Percentiles rank a stretch among this genome's conserved stretches.
Conservation (phyloP, 1,284 basidiomycete species). For the Fomitopsis pinicola region DNA sequence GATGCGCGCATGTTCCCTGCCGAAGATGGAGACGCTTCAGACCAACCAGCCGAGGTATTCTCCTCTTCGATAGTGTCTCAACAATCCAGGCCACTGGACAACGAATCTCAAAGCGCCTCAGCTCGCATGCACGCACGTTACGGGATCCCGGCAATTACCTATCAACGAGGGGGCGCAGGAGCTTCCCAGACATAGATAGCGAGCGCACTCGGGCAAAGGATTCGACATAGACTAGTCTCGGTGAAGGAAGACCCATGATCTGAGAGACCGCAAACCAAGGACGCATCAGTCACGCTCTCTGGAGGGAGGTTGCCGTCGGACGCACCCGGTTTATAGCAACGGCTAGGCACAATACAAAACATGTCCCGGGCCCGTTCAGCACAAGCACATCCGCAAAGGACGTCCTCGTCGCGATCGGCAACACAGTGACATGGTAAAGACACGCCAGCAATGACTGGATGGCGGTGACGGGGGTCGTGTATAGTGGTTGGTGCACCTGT, state of each 20-base stretch:
- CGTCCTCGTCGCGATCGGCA: constrained; percentile 35
- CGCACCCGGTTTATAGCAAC: constrained; percentile 76
- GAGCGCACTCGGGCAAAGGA: constrained; percentile 87
- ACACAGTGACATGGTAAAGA: constrained; percentile 52
- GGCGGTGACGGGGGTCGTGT: constrained; percentile 66
- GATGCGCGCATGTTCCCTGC: not conserved
- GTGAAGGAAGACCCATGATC: constrained; percentile 73
- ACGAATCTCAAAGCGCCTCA: constrained; percentile 53
- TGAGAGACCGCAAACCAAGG: constrained; percentile 27
- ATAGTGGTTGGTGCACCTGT: constrained; percentile 73
- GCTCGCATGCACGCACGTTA: not conserved
- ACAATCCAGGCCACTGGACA: constrained; percentile 79
- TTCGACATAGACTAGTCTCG: constrained; percentile 87
- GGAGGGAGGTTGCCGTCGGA: constrained; percentile 11
- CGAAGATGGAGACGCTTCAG: constrained; percentile 22
- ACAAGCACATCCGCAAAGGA: constrained; percentile 77
- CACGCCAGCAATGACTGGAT: constrained; percentile 55
- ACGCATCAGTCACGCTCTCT: not conserved
- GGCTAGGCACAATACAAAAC: constrained; percentile 75
- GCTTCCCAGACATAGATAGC: constrained; percentile 82
- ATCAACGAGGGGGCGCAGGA: constrained; percentile 82
- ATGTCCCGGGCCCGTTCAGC: constrained; percentile 95
- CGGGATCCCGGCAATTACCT: constrained; percentile 40
- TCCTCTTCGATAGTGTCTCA: constrained; percentile 35
- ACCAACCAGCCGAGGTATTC: constrained; percentile 66